Evolutionary conservation across 805 yeast species (phyloP).

Genomic region (Starmerella floricola): DNA sequence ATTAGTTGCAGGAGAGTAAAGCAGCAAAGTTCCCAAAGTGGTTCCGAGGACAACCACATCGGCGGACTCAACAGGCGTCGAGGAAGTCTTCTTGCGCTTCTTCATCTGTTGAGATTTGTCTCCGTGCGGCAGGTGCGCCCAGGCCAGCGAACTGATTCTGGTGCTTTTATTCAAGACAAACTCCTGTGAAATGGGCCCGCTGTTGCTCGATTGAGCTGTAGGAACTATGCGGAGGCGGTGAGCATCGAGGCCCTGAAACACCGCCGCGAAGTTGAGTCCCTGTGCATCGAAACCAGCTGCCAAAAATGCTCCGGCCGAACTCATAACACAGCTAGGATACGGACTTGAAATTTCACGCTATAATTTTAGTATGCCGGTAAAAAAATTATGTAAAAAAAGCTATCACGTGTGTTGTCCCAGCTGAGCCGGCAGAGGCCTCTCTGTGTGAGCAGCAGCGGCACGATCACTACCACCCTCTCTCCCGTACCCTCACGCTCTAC

Average conservation of each 20-base stretch:
- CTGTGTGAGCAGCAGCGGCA: background rate
- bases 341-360: constrained; percentile 10
- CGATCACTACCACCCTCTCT: background rate
- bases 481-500: no score
- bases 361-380: background rate
- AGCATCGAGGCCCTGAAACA: constrained; percentile 53
- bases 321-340: constrained; percentile 1
- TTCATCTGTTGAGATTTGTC: constrained; percentile 10
- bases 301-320: constrained; percentile 14
- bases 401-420: background rate
- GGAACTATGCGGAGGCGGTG: constrained; percentile 48
- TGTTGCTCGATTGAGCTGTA: constrained; percentile 33
- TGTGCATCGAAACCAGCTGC: constrained; percentile 43
- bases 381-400: constrained; percentile 11
- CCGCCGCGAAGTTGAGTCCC: constrained; percentile 53
- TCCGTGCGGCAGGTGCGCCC: constrained; percentile 30
- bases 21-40: constrained; percentile 48
- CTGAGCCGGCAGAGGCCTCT: background rate
- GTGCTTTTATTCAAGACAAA: constrained; percentile 43
- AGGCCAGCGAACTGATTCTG: constrained; percentile 38
- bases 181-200: constrained; percentile 34
- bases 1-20: constrained; percentile 57
- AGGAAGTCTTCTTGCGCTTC: constrained; percentile 22
- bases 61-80: constrained; percentile 18
- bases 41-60: constrained; percentile 45